Base-by-base conservation (phyloP, 169 alveolate species). In the Miamiensis avidus region DNA sequence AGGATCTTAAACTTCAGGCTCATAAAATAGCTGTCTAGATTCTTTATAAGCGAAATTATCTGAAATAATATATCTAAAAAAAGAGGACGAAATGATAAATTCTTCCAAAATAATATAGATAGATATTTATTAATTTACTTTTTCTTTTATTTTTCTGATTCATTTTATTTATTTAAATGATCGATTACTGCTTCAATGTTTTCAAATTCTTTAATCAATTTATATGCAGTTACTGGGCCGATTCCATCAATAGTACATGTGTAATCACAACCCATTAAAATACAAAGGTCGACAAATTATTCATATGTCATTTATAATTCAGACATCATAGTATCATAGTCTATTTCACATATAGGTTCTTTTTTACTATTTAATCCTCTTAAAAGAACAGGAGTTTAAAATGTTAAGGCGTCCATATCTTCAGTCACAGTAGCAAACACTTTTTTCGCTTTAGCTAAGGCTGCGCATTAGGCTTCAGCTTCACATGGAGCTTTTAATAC, bases 391-490 rank as follows among this genome's bases (percentile, higher is more conserved):
- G 97, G 95, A 25, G 99, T 89, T 29, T 99, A 99, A 89, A 98
- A 98, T 0, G 99, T 98, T 82, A 98, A 94, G 0, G 99, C 97
- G 85, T 99, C 99, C 91, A 99, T 98, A 93, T 99, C 99, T 86
- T 99, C 99, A 28, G 99, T 97, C 27, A 98, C 99, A 15, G 99
- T 97, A 74, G 99, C 99, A 90, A 91, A 96, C 27, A 98, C 99
- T 82, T 93, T 89, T 76, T 98, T 97, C 76, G 94, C 93, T 89
- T 97, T 96, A 25, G 98, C 98, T 34, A 98, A 89, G 72, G 93
- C 96, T 30, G 99, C 99, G 90, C 99, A 99, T 87, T 97, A 97
- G 0, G 99, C 99, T 91, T 98, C 99, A 4, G 99, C 99, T 88
- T 98, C 99, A 34, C 98, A 91, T 6, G 99, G 98, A 0, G 99